Evolutionary conservation across 83 land plant species (phyloP).

Genomic region (Diphasiastrum complanatum): DNA sequence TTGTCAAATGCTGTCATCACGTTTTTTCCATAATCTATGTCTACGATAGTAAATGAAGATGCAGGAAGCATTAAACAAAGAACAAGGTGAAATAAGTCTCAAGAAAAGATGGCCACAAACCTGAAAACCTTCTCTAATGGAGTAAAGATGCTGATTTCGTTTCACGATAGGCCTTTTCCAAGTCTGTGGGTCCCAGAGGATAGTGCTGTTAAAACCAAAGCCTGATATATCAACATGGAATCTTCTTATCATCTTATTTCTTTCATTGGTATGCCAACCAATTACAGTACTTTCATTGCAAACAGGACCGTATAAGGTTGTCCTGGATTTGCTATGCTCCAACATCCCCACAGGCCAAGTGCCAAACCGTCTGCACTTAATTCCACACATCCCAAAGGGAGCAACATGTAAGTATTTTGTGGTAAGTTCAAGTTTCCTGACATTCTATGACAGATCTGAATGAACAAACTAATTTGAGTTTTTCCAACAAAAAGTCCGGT

Average conservation of each 20-base stretch:
- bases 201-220: conserved; percentile 93
- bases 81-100: background rate
- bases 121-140: conserved; percentile 85
- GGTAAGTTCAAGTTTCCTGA: too few species aligned
- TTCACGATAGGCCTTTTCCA: conserved; percentile 52
- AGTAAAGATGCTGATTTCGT: conserved; percentile 66
- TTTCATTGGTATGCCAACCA: conserved; percentile 97
- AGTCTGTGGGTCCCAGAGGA: conserved; percentile 80
- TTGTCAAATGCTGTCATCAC: too few species aligned
- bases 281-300: conserved; percentile 70
- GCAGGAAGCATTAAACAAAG: background rate
- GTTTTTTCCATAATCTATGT: conserved; percentile 2
- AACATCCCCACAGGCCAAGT: conserved; percentile 96
- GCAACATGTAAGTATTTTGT: too few species aligned
- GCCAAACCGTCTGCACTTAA: conserved; percentile 76
- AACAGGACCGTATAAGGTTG: conserved; percentile 81
- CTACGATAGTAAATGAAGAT: background rate
- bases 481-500: too few species aligned
- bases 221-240: conserved; percentile 96
- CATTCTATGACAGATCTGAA: too few species aligned
- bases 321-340: conserved; percentile 54
- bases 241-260: conserved; percentile 67
- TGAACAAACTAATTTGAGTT: too few species aligned
- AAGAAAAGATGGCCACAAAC: conserved; percentile 24
- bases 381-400: too few species aligned